Conservation (phyloP, 2,329 filamentous ascomycete species). For the Aspergillus terreus region DNA sequence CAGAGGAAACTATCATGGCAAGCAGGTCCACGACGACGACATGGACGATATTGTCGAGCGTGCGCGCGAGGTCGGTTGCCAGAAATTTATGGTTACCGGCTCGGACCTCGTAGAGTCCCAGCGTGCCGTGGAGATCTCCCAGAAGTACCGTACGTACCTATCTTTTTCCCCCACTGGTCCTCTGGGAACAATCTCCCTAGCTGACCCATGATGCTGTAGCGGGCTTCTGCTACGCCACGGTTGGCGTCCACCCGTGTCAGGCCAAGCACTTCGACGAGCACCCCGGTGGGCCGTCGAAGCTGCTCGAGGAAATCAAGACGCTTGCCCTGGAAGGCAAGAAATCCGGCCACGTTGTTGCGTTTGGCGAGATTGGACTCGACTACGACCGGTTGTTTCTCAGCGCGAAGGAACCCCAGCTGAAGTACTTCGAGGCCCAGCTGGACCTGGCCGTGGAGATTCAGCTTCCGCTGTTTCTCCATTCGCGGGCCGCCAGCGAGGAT, state of each 20-base stretch:
- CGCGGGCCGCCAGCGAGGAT: constrained; percentile 78
- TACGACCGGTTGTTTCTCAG: constrained; percentile 89
- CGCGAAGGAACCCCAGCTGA: constrained; percentile 71
- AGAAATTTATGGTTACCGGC: constrained; percentile 89
- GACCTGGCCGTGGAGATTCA: constrained; percentile 72
- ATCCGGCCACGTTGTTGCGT: constrained; percentile 65
- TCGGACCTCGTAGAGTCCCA: constrained; percentile 77
- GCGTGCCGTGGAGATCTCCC: constrained; percentile 69
- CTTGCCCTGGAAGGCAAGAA: constrained; percentile 61
- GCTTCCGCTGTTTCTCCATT: constrained; percentile 88
- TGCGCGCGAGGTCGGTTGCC: constrained; percentile 72
- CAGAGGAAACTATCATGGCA: constrained; percentile 77
- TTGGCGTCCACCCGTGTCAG: constrained; percentile 90
- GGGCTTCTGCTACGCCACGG: constrained; percentile 79
- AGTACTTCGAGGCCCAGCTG: constrained; percentile 81
- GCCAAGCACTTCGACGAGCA: constrained; percentile 71
- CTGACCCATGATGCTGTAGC: constrained; percentile 46
- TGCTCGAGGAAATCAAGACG: constrained; percentile 57
- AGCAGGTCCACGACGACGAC: constrained; percentile 52
- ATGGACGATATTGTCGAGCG: constrained; percentile 68
- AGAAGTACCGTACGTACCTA: constrained; percentile 64
- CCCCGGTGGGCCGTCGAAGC: constrained; percentile 40
- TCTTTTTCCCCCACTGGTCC: constrained; percentile 1
- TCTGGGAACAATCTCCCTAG: constrained; percentile 8
- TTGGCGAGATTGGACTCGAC: constrained; percentile 94